phyloP scores from a whole-genome alignment of 2,329 filamentous ascomycete species.

The Emericellopsis cladophorae region DNA sequence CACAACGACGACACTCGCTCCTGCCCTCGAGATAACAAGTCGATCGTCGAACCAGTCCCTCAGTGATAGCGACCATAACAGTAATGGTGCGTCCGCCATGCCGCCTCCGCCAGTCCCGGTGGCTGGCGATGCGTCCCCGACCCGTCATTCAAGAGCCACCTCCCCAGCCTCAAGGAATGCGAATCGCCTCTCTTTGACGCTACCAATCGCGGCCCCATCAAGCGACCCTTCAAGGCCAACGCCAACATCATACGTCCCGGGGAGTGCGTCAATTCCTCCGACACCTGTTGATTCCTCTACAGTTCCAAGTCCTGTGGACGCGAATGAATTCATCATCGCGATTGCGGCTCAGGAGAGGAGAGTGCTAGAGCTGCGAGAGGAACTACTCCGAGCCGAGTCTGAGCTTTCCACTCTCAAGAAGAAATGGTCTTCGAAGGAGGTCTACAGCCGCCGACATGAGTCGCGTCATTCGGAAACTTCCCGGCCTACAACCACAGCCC shows the following conservation, averaged over 20 bases:
- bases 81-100: constrained; percentile 12
- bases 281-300: constrained; percentile 34
- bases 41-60: constrained; percentile 2
- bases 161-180: constrained; percentile 40
- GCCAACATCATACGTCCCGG: constrained; percentile 23
- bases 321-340: constrained; percentile 67
- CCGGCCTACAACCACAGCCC: not conserved
- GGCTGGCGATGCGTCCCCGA: constrained; percentile 23
- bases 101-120: constrained; percentile 22
- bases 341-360: constrained; percentile 85
- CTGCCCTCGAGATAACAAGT: constrained; percentile 7
- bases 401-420: constrained; percentile 69
- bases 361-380: constrained; percentile 83
- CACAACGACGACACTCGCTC: constrained; percentile 10
- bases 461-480: constrained; percentile 40
- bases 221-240: constrained; percentile 38
- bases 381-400: constrained; percentile 69
- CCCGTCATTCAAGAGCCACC: constrained; percentile 36
- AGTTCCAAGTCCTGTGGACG: constrained; percentile 34
- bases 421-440: constrained; percentile 70
- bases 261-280: constrained; percentile 28
- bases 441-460: constrained; percentile 60
- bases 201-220: constrained; percentile 45
- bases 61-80: constrained; percentile 1
- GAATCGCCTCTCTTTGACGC: constrained; percentile 47